Evolutionary conservation across 1,139 yeast genomes (phyloP), one percentile per base, ranked within the genome.

Genomic region (Meyerozyma elateridarum): DNA sequence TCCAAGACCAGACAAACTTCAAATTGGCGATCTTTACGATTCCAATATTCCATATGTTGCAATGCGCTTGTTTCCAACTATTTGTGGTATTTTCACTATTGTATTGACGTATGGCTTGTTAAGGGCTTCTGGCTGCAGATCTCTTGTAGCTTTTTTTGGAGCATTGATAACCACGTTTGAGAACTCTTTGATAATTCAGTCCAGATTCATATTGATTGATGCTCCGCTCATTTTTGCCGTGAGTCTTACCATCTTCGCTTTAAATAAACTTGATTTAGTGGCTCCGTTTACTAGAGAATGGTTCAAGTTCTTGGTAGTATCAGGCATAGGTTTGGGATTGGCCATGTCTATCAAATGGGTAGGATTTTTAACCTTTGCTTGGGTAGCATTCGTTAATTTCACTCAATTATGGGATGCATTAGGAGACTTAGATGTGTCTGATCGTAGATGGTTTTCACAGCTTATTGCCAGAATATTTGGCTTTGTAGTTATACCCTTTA

Each of bases 291-390:
- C 70, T 1, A 42, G 37, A 9, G 34, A 42, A 7, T 82, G 88
- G 85, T 56, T 57, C 41, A 47, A 49, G 25, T 52, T 54, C 32
- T 46, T 75, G 25, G 7, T 69, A 0, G 29, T 65, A 2, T 51
- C 79, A 1, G 77, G 83, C 0, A 15, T 79, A 2, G 61, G 70
- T 0, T 39, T 79, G 11, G 88, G 91, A 0, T 45, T 73, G 4
- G 51, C 71, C 0, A 51, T 73, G 0, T 64, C 84, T 1, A 63
- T 76, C 2, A 73, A 78, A 39, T 62, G 68, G 49, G 56, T 74
- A 0, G 93, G 89, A 34, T 64, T 91, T 30, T 91, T 91, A 68
- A 91, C 98, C 24, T 60, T 89, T 44, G 88, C 85, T 0, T 82
- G 85, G 82, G 54, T 78, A 3, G 54, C 66, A 0, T 8, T 59